phyloP scores from a whole-genome alignment of 352 stramenopile genomes.

The Pythium vanterpoolii region DNA sequence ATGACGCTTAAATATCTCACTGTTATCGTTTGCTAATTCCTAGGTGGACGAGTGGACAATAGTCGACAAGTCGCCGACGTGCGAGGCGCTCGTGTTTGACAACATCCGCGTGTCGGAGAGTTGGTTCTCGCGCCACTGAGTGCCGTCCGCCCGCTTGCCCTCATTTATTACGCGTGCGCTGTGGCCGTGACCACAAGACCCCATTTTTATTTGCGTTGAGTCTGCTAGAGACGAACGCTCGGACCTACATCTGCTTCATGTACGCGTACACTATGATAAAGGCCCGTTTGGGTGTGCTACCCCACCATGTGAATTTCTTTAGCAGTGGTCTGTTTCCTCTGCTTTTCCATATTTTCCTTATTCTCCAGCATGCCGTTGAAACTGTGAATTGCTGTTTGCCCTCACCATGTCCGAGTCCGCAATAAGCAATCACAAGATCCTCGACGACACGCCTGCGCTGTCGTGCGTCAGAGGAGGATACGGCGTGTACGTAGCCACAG shows the following conservation, averaged over 20 bases:
- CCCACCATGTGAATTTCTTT: too few species aligned
- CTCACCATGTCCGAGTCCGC: too few species aligned
- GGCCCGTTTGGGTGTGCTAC: too few species aligned
- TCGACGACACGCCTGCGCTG: too few species aligned
- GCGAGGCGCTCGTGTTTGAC: slow-evolving; percentile 28
- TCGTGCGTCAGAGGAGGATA: too few species aligned
- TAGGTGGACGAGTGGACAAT: slow-evolving; percentile 73
- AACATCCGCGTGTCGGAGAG: slow-evolving; percentile 13
- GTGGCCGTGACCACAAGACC: slow-evolving; percentile 3
- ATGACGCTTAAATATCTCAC: slow-evolving; percentile 2
- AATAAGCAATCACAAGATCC: too few species aligned
- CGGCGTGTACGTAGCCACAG: too few species aligned
- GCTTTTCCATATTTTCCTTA: too few species aligned
- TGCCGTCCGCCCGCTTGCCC: not conserved
- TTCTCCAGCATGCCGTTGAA: too few species aligned
- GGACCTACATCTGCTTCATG: not conserved
- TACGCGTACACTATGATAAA: slow-evolving; percentile 6
- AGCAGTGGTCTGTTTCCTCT: too few species aligned
- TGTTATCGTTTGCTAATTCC: not conserved
- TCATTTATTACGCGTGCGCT: slow-evolving; percentile 9
- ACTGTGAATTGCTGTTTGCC: too few species aligned
- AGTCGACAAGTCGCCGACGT: slow-evolving; percentile 75
- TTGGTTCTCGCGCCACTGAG: slow-evolving; percentile 20
- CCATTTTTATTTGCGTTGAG: slow-evolving; percentile 11
- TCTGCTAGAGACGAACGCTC: slow-evolving; percentile 12